Evolutionary conservation across 208 protist species (phyloP).

Genomic region (Trichomonas tenax): DNA sequence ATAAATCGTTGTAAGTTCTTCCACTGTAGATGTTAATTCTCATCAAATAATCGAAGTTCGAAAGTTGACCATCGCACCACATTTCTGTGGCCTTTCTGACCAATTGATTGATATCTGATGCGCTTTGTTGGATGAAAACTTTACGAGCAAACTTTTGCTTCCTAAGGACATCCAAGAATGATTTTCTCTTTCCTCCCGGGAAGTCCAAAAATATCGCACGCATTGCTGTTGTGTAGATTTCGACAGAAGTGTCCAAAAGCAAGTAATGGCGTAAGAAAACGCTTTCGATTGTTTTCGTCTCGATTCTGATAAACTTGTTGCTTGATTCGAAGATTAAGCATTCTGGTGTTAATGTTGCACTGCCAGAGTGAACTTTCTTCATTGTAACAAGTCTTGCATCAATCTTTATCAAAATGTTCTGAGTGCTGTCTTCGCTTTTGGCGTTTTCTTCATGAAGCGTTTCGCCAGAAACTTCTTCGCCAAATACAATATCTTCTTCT

Average conservation of each 20-base stretch:
- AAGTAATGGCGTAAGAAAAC: neutral
- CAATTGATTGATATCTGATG: neutral
- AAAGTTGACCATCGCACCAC: neutral
- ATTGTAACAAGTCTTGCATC: neutral
- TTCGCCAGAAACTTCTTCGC: neutral
- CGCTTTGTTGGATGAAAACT: neutral
- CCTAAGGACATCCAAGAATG: neutral
- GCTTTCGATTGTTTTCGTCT: neutral
- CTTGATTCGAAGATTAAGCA: neutral
- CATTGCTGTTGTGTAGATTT: neutral
- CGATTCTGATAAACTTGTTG: neutral
- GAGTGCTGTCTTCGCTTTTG: neutral
- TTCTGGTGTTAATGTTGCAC: neutral
- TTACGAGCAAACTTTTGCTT: neutral
- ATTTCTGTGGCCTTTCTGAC: neutral
- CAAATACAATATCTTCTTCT: neutral
- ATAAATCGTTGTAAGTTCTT: slow-evolving; percentile 82
- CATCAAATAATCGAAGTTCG: slow-evolving; percentile 94
- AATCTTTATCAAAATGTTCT: neutral
- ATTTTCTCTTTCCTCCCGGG: neutral
- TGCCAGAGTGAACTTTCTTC: neutral
- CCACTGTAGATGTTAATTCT: slow-evolving; percentile 84
- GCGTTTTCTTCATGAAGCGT: neutral
- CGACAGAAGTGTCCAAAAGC: neutral
- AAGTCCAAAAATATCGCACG: neutral